Conservation (phyloP, 495 filamentous ascomycete genomes). For the Friedmanniomyces simplex region DNA sequence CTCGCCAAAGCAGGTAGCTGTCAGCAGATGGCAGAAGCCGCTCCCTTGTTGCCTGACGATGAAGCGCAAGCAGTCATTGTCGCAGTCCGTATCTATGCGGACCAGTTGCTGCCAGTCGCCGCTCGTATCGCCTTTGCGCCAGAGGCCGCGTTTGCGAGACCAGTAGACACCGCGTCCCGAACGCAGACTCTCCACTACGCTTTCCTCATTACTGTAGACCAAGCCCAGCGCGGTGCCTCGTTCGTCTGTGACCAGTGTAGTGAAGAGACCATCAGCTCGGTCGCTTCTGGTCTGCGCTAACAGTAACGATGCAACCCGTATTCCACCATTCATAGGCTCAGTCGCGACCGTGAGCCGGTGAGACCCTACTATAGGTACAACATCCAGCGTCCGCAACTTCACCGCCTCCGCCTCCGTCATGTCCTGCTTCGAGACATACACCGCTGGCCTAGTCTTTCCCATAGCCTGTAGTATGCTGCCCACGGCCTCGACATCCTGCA, state of each 20-base stretch:
- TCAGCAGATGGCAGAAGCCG: conserved; percentile 93
- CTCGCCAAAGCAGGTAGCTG: conserved; percentile 80
- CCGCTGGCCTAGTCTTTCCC: conserved; percentile 34
- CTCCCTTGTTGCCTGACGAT: conserved; percentile 77
- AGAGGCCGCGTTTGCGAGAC: conserved; percentile 84
- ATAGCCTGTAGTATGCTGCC: conserved; percentile 36
- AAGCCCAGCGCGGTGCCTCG: conserved; percentile 73
- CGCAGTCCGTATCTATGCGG: conserved; percentile 77
- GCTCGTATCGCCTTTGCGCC: conserved; percentile 93
- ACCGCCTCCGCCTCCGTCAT: conserved; percentile 36
- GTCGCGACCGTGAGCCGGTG: conserved; percentile 53
- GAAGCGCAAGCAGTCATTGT: conserved; percentile 84
- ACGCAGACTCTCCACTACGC: conserved; percentile 71
- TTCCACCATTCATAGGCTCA: conserved; percentile 38
- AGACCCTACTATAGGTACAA: conserved; percentile 70
- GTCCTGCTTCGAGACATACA: conserved; percentile 40
- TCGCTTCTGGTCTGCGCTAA: conserved; percentile 65
- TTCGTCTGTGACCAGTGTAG: conserved; percentile 84
- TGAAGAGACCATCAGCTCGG: conserved; percentile 68
- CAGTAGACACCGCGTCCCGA: conserved; percentile 92
- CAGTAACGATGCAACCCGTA: conserved; percentile 60
- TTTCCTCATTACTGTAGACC: conserved; percentile 89
- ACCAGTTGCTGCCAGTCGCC: conserved; percentile 87
- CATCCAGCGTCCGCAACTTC: conserved; percentile 44
- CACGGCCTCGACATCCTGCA: conserved; percentile 35